Base-by-base conservation (phyloP, 768 basidiomycete genomes). In the Coprinellus micaceus region DNA sequence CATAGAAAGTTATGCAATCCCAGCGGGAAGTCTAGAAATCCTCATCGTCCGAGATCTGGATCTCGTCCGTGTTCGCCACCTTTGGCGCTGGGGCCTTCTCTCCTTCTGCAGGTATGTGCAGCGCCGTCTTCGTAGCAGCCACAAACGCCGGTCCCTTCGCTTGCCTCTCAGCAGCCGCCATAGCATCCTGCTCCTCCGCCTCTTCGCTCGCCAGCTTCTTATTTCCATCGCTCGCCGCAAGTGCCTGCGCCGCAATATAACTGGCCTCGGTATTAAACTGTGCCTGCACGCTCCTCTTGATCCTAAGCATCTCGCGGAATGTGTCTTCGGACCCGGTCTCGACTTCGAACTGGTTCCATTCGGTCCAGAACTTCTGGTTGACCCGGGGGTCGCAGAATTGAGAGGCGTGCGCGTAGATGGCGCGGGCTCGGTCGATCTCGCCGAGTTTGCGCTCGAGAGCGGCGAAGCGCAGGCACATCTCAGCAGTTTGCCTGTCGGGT, bases 271-370 rank as follows among this genome's bases (percentile, higher is more conserved):
- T 99, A 70, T 99, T 98, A 79, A 97, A 99, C 66, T 94, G 91
- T 25, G 96, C 94, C 72, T 99, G 97, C 15, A 99, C 97, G 63
- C 95, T 94, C 56, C 97, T 86, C 74, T 96, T 97, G 77, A 98
- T 97, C 36, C 95, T 86, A 57, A 94, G 69, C 90, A 92, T 93
- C 74, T 92, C 91, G 60, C 87, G 80, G 86, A 99, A 99, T 0
- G 97, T 99, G 68, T 99, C 97, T 70, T 99, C 97, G 1, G 93
- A 96, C 1, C 97, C 97, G 2, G 94, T 97, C 69, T 98, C 97
- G 65, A 98, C 93, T 73, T 99, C 97, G 75, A 98, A 99, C 50
- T 78, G 79, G 69, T 98, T 94, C 97, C 97, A 98, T 68, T 97
- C 93, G 28, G 80, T 72, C 97, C 97, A 98, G 80, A 98, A 98